Percentiles rank a stretch among this genome's conserved stretches.
Conservation (phyloP, 1,139 yeast species). For the Meyerozyma athensensis region DNA sequence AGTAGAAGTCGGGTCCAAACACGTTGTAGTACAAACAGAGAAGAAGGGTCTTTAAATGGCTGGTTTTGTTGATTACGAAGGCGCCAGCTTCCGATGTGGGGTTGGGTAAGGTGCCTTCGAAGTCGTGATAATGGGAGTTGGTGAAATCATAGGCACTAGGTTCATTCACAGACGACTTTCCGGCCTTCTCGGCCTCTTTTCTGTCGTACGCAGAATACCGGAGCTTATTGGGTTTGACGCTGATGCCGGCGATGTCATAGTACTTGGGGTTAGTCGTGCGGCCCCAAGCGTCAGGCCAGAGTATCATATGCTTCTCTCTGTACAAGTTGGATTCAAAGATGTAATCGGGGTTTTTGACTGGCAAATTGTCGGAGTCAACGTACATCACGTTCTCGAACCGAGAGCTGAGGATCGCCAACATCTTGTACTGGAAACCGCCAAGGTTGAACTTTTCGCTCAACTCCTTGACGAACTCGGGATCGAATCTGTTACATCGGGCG, state of each 20-base stretch:
- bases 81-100: slow-evolving; percentile 66
- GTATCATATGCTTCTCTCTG: slow-evolving; percentile 35
- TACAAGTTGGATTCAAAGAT: slow-evolving; percentile 30
- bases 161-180: not conserved
- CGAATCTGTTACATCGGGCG: slow-evolving; percentile 52
- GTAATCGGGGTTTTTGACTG: slow-evolving; percentile 32
- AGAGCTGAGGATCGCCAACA: slow-evolving; percentile 56
- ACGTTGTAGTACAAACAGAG: slow-evolving; percentile 55
- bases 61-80: slow-evolving; percentile 50
- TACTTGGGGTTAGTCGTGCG: slow-evolving; percentile 45
- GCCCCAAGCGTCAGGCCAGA: slow-evolving; percentile 54
- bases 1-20: slow-evolving; percentile 55
- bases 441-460: slow-evolving; percentile 30
- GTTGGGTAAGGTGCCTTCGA: slow-evolving; percentile 55
- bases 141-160: slow-evolving; percentile 25
- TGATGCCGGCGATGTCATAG: slow-evolving; percentile 38
- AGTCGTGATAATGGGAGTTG: slow-evolving; percentile 46
- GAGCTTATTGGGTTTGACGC: slow-evolving; percentile 35
- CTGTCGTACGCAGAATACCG: slow-evolving; percentile 15
- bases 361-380: slow-evolving; percentile 67
- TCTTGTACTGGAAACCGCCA: slow-evolving; percentile 59
- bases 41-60: slow-evolving; percentile 46
- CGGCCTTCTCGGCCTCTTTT: slow-evolving; percentile 5
- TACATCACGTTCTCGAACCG: slow-evolving; percentile 55
- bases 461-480: slow-evolving; percentile 21